phyloP scores from a whole-genome alignment of 441 rosid species.

The Adansonia gregorii region DNA sequence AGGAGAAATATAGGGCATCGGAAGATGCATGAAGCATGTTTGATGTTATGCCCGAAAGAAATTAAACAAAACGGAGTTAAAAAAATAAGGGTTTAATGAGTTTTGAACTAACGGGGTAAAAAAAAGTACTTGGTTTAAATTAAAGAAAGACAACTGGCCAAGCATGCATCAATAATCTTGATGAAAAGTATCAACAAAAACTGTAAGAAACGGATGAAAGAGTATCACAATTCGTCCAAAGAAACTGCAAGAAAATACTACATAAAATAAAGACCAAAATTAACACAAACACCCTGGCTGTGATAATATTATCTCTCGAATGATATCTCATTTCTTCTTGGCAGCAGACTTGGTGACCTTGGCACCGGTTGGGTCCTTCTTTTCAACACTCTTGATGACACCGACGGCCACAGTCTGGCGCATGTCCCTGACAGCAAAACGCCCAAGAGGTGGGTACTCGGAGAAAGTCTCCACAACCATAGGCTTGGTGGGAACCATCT shows the following conservation, averaged over 20 bases:
- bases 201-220: neutral
- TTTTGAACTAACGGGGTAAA: no score
- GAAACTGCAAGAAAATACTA: neutral
- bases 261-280: neutral
- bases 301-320: neutral
- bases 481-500: conserved; percentile 66
- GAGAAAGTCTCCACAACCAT: conserved; percentile 63
- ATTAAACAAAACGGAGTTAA: no score
- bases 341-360: conserved; percentile 77
- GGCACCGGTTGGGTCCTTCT: conserved; percentile 80
- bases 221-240: conserved; percentile 3
- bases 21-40: no score
- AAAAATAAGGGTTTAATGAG: no score
- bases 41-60: no score
- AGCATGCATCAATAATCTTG: no score
- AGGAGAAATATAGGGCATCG: no score
- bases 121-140: no score
- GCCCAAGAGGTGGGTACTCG: conserved; percentile 55
- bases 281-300: neutral
- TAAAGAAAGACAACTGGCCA: no score
- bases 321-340: conserved; percentile 44
- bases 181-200: neutral
- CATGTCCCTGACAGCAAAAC: conserved; percentile 88
- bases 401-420: conserved; percentile 85
- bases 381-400: conserved; percentile 79